Base-by-base conservation (phyloP, 2,329 filamentous ascomycete species). In the Colletotrichum gloeosporioides region DNA sequence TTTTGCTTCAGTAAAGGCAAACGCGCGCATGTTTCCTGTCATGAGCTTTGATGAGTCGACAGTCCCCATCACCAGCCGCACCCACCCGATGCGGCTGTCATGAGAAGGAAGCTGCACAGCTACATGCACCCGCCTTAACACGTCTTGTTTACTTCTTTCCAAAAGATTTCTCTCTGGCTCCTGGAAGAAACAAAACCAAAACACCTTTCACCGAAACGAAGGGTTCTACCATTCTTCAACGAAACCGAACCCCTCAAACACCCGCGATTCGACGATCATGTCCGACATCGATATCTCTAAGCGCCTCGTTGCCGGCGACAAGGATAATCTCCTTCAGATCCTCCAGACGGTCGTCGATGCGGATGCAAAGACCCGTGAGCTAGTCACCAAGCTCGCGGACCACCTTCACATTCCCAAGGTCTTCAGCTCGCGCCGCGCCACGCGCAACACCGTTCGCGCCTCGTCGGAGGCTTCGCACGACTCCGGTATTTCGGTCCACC, bases 31-130 rank as follows among this genome's bases (percentile, higher is more conserved):
- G 27, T 15, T 39, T 32, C 8, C 27, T 44, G 53, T 67, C 39
- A 55, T 73, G 73, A 68, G 73, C 63, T 53, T 62, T 63, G 66
- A 34, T 39, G 62, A 32, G 13, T 49, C 22, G n/a, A 8, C 39
- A 18, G 25, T 66, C 61, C 31, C 49, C 32, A 18, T 36, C 31
- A 75, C 12, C 34, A 22, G 34, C 53, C 53, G 32, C 63, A 25
- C 12, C 16, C 59, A 27, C 29, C n/a, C 15, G 32, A 63, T 72
- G 62, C 63, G 36, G 69, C 39, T 62, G 32, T 34, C 29, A 39
- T 73, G 69, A 72, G 55, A 31, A 73, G 32, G 39, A 15, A 73
- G 27, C 36, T 57, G 63, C 69, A 67, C 63, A 67, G 34, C 69
- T 63, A 67, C 39, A 63, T 73, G 22, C 63, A 29, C 69, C 36